Conservation (phyloP, 176 grass and related monocot genomes). For the Ensete glaucum region DNA sequence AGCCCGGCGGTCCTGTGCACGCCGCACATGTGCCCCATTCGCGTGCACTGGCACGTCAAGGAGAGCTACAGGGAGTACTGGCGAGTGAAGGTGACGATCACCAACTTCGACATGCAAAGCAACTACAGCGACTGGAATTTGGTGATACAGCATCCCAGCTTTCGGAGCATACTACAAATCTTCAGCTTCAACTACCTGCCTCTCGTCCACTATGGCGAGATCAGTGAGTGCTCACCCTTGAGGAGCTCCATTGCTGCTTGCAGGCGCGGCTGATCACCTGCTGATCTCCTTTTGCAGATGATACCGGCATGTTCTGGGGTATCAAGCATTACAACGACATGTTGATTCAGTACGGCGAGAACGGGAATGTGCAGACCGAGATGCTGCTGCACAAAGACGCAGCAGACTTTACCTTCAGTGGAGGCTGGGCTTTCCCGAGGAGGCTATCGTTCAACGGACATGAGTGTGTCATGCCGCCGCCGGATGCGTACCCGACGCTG, state of each 20-base stretch:
- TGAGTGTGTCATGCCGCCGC: slow-evolving; percentile 57
- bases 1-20: slow-evolving; percentile 36
- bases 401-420: slow-evolving; percentile 39
- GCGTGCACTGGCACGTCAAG: slow-evolving; percentile 80
- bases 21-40: slow-evolving; percentile 60
- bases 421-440: slow-evolving; percentile 60
- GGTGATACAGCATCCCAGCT: slow-evolving; percentile 58
- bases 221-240: slow-evolving; percentile 31
- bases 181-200: slow-evolving; percentile 77
- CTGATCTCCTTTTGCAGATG: slow-evolving; percentile 22
- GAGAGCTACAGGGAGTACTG: slow-evolving; percentile 53
- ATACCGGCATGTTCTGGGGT: slow-evolving; percentile 66
- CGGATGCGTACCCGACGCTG: slow-evolving; percentile 49
- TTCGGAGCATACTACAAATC: slow-evolving; percentile 37
- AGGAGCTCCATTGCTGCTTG: neutral
- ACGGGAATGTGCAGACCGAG: slow-evolving; percentile 55
- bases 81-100: slow-evolving; percentile 59
- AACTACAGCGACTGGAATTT: slow-evolving; percentile 81
- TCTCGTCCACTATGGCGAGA: slow-evolving; percentile 41
- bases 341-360: slow-evolving; percentile 30
- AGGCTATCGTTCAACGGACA: slow-evolving; percentile 52
- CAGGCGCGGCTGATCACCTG: neutral
- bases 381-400: slow-evolving; percentile 52
- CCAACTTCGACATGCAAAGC: slow-evolving; percentile 41
- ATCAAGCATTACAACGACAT: slow-evolving; percentile 60